These are phyloP conservation scores for Articulospora tetracladia DNA, from an alignment of 495 filamentous ascomycete species.

Conservation along the genomic window DNA sequence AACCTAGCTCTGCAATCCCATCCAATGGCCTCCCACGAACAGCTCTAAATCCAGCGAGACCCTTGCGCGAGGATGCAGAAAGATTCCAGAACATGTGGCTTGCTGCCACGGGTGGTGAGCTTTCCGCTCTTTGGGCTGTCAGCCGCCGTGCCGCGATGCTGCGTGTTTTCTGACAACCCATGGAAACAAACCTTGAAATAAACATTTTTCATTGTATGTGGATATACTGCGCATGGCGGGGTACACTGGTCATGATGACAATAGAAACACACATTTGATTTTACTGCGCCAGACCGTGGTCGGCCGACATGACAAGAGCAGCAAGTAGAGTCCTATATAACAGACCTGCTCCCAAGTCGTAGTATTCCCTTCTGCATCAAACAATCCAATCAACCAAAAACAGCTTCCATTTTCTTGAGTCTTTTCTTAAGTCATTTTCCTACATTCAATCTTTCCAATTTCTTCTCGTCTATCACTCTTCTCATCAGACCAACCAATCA, in stretches of 20 bases:
- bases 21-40: background rate
- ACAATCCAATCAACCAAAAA: constrained; percentile 18
- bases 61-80: background rate
- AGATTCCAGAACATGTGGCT: background rate
- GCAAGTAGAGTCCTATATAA: background rate
- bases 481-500: constrained; percentile 4
- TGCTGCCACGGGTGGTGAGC: background rate
- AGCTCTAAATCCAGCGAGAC: background rate
- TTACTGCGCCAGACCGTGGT: background rate
- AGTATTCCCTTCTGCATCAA: constrained; percentile 15
- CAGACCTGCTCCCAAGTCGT: background rate
- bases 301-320: background rate
- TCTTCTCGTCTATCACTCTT: background rate
- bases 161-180: background rate
- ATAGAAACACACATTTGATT: background rate
- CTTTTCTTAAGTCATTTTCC: constrained; percentile 21
- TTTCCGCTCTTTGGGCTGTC: background rate
- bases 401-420: constrained; percentile 15
- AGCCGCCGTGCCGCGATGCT: background rate
- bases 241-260: background rate
- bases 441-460: constrained; percentile 16
- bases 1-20: background rate
- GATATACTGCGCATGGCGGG: background rate
- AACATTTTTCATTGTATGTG: background rate
- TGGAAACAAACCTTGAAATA: background rate